Evolutionary conservation across 1,139 yeast genomes (phyloP).

Genomic region (Yamadazyma taylorii): DNA sequence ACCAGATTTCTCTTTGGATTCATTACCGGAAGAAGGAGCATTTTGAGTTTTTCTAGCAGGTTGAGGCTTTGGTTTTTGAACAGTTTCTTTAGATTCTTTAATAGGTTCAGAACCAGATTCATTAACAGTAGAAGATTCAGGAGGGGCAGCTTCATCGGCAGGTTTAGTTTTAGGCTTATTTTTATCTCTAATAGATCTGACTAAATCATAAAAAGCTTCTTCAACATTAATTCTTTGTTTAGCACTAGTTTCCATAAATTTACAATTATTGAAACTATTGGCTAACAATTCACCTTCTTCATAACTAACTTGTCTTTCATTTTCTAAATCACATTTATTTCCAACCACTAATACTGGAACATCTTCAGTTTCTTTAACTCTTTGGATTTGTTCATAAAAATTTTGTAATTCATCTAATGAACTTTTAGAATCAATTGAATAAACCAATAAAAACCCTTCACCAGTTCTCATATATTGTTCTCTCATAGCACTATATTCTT

Average conservation of each 20-base stretch:
- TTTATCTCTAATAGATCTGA: conserved; percentile 51
- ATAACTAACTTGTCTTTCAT: conserved; percentile 77
- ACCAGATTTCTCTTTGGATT: conserved; percentile 40
- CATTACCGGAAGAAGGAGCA: conserved; percentile 18
- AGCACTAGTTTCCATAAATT: conserved; percentile 91
- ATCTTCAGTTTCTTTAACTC: conserved; percentile 77
- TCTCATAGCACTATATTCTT: conserved; percentile 94
- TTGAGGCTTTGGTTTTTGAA: conserved; percentile 9
- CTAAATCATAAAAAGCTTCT: conserved; percentile 81
- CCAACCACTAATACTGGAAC: conserved; percentile 79
- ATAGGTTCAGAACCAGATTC: conserved; percentile 6
- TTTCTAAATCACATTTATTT: conserved; percentile 58
- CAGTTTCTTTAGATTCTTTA: conserved; percentile 10
- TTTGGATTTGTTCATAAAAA: conserved; percentile 78
- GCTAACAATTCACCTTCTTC: conserved; percentile 85
- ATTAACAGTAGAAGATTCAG: conserved; percentile 10
- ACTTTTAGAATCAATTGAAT: conserved; percentile 76
- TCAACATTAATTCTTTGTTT: conserved; percentile 93
- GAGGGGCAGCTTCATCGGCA: conserved; percentile 10
- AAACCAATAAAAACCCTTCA: conserved; percentile 84
- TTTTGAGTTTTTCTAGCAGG: conserved; percentile 16
- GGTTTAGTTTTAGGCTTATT: conserved; percentile 12
- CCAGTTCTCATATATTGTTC: conserved; percentile 94
- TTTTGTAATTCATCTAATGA: conserved; percentile 77
- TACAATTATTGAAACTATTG: conserved; percentile 66